These are phyloP conservation scores for Teunomyces stri DNA, from an alignment of 805 yeast genomes.

Conservation along the genomic window DNA sequence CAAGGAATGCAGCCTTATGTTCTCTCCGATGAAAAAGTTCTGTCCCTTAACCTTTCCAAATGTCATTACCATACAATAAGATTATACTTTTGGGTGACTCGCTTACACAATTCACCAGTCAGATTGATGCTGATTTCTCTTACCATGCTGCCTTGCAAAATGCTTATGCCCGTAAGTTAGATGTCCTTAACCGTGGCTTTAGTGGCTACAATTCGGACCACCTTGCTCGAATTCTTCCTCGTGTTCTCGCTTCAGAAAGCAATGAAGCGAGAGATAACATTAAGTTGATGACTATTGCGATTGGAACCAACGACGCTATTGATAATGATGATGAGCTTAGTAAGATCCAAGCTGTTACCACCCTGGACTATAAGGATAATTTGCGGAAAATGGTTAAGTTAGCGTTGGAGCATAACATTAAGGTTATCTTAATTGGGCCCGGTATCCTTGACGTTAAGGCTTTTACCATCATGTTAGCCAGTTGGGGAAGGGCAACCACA, in stretches of 20 bases:
- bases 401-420: conserved; percentile 42
- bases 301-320: conserved; percentile 74
- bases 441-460: conserved; percentile 48
- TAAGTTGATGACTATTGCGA: conserved; percentile 58
- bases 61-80: conserved; percentile 27
- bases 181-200: conserved; percentile 71
- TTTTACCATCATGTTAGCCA: conserved; percentile 18
- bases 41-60: background rate
- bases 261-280: conserved; percentile 17
- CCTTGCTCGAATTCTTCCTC: conserved; percentile 39
- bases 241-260: conserved; percentile 45
- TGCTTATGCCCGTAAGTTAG: conserved; percentile 59
- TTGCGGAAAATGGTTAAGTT: conserved; percentile 39
- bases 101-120: conserved; percentile 54
- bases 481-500: background rate
- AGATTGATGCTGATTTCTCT: conserved; percentile 39
- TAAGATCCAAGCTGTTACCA: conserved; percentile 44
- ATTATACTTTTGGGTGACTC: conserved; percentile 71
- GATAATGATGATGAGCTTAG: conserved; percentile 9
- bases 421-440: conserved; percentile 62
- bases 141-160: conserved; percentile 50
- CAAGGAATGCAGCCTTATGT: background rate
- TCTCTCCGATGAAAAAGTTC: background rate
- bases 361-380: conserved; percentile 51
- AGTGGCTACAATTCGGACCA: conserved; percentile 72